These are phyloP conservation scores for Dentipellis fragilis DNA, from an alignment of 768 basidiomycete species.

Conservation along the genomic window DNA sequence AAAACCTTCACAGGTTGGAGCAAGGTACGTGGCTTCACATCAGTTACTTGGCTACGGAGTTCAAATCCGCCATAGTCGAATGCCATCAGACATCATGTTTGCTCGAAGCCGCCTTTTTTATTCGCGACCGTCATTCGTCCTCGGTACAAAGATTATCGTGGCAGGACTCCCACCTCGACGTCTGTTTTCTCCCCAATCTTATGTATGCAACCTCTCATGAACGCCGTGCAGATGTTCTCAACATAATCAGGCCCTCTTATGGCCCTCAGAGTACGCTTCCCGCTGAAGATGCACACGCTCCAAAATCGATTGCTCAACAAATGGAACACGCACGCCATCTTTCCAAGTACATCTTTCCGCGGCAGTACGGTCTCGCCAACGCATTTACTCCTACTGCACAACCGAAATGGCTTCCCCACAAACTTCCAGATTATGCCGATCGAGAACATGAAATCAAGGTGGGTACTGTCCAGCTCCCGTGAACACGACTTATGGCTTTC, in stretches of 20 bases:
- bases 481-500: slow-evolving; percentile 19
- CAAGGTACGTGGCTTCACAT: too few species aligned
- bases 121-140: slow-evolving; percentile 43
- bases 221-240: slow-evolving; percentile 50
- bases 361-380: slow-evolving; percentile 59
- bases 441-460: slow-evolving; percentile 69
- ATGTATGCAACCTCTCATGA: neutral
- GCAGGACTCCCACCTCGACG: slow-evolving; percentile 64
- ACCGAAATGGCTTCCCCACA: slow-evolving; percentile 12
- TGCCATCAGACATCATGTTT: slow-evolving; percentile 43
- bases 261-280: slow-evolving; percentile 19
- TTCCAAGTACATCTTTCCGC: slow-evolving; percentile 79
- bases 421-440: slow-evolving; percentile 43
- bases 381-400: slow-evolving; percentile 33
- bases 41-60: too few species aligned
- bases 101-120: slow-evolving; percentile 59
- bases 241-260: slow-evolving; percentile 40
- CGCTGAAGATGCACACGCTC: slow-evolving; percentile 19
- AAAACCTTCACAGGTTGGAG: too few species aligned
- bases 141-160: slow-evolving; percentile 36
- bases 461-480: neutral
- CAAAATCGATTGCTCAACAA: slow-evolving; percentile 33
- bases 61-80: slow-evolving; percentile 20
- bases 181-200: slow-evolving; percentile 22
- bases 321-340: slow-evolving; percentile 48